Conservation (phyloP, 2,329 filamentous ascomycete genomes). For the Clarireedia hainanense region DNA sequence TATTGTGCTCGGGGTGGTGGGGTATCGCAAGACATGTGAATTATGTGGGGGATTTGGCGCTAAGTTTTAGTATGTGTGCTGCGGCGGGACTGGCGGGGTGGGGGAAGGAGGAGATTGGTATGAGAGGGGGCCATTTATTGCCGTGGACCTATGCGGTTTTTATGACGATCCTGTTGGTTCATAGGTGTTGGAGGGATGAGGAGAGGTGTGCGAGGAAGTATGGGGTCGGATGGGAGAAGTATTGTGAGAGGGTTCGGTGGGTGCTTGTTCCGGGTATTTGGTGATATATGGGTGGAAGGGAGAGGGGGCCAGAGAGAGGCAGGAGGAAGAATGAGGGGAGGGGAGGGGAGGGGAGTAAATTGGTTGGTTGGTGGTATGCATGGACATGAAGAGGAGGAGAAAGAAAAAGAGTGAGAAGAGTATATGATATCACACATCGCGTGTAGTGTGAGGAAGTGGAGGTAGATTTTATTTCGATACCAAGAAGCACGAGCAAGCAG, state of each 20-base stretch:
- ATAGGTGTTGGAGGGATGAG: constrained; percentile 40
- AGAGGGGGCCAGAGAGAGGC: neutral
- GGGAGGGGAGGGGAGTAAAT: too few relatives aligned
- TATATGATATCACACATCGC: too few relatives aligned
- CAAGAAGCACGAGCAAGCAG: too few relatives aligned
- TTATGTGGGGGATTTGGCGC: constrained; percentile 34
- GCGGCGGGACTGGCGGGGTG: constrained; percentile 10
- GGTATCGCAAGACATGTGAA: constrained; percentile 35
- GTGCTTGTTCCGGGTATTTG: constrained; percentile 38
- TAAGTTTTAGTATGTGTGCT: constrained; percentile 36
- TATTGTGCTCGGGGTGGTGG: constrained; percentile 37
- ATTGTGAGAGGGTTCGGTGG: constrained; percentile 36
- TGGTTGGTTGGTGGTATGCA: too few relatives aligned
- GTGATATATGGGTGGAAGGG: neutral
- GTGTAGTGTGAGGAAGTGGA: too few relatives aligned
- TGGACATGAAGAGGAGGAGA: too few relatives aligned
- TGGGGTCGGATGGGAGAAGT: constrained; percentile 36
- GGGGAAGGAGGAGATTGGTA: constrained; percentile 13
- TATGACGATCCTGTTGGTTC: constrained; percentile 37
- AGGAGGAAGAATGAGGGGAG: too few relatives aligned
- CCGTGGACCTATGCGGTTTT: constrained; percentile 40
- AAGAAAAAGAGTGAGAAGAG: too few relatives aligned
- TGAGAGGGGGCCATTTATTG: constrained; percentile 31
- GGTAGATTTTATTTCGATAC: too few relatives aligned
- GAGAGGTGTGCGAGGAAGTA: constrained; percentile 38